Evolutionary conservation across 352 stramenopile genomes (phyloP), one percentile per base, ranked within the genome.

Genomic region (Phytophthora citricola): DNA sequence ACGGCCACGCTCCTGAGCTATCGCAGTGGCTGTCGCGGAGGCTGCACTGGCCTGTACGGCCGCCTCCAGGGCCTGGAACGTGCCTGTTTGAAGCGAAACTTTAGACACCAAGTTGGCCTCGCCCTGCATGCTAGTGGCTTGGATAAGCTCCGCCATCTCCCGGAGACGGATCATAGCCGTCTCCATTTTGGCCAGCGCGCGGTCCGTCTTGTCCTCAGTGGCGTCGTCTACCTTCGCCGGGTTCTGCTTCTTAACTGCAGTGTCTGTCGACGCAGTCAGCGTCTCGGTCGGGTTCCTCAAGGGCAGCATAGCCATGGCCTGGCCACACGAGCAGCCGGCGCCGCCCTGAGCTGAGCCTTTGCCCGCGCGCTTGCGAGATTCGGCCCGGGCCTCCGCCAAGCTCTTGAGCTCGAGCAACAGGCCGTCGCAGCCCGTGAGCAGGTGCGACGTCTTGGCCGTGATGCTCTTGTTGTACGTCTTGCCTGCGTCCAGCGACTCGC

Each of bases 381-480:
- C 72, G 17, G 83, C 79, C 1, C 87, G 79, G 40, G 75, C 59
- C 15, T 92, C 83, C 17, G 74, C 73, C 40, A 94, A 67, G 58
- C 83, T 87, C 66, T 93, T 89, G 52, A 94, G 57, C 69, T 94
- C 87, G 15, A 93, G 62, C 41, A 94, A 63, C 15, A 94, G 66
- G 17, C 58, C 83, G 41, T 94, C 87, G 53, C 83, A 93, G n/a
- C 85, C 87, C 24, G 76, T 85, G 54, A 94, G 74, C 24, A 94
- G 51, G 66, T 90, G 86, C 17, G 86, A 90, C 4, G 87, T 94
- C 74, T 91, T 93, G 57, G 84, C 74, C 27, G 84, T 87, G 56
- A 94, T 91, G 48, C 83, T 91, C 58, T 92, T 92, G 72, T 93
- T 94, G 73, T 92, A 94, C 27, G 85, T 91, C 70, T 93, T 92